Evolutionary conservation across 129 eudicot genomes (phyloP).

Genomic region (Deinandra increscens): DNA sequence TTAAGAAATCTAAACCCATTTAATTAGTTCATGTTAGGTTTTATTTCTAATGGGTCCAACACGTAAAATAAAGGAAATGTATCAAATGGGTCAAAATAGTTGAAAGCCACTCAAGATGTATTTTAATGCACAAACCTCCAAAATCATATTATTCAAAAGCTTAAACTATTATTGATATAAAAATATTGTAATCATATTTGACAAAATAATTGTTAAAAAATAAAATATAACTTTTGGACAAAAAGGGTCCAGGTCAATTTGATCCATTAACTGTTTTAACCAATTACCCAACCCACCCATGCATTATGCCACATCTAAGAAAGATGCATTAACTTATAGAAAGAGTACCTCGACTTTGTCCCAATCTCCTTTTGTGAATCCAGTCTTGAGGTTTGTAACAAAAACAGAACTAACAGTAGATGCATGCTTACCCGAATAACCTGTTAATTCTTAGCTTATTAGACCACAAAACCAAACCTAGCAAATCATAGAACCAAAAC

Average conservation of each 20-base stretch:
- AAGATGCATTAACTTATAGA: neutral
- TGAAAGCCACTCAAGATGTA: neutral
- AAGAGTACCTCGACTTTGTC: conserved; percentile 85
- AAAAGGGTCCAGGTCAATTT: neutral
- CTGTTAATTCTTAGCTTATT: conserved; percentile 30
- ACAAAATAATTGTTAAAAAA: neutral
- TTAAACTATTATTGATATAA: neutral
- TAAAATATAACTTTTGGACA: neutral
- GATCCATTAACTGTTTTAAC: neutral
- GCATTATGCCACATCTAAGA: neutral
- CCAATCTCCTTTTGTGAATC: conserved; percentile 66
- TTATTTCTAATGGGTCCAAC: neutral
- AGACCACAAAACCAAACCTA: conserved; percentile 27
- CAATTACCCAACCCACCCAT: neutral
- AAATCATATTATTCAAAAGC: neutral
- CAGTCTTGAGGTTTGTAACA: conserved; percentile 71
- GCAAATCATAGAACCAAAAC: neutral
- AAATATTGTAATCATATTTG: neutral
- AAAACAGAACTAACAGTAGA: conserved; percentile 83
- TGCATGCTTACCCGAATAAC: conserved; percentile 68
- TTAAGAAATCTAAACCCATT: neutral
- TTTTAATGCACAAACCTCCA: neutral
- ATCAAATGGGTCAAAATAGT: neutral
- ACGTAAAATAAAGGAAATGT: neutral
- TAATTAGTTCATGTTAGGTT: neutral